Evolutionary conservation across 108 stramenopile species (phyloP), one percentile per base, ranked within the genome.

Genomic region (Epithemia pelagica): DNA sequence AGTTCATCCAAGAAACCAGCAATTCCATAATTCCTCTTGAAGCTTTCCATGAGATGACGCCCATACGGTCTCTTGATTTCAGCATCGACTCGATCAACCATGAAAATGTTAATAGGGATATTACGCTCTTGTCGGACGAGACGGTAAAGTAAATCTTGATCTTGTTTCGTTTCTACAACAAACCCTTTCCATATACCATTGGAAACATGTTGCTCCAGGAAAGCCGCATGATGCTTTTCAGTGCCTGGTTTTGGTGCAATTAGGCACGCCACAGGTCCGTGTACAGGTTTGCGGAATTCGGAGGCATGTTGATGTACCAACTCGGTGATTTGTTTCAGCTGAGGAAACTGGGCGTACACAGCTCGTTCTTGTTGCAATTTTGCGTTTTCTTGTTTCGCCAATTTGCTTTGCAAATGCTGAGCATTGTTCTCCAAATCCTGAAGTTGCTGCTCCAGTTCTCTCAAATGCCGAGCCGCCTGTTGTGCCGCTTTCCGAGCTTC

Each of bases 1-100:
- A 75, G 71, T 69, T 96, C 85, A 67, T 94, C 92, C 37, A 96
- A 62, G 74, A 89, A 94, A 5, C 83, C 86, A n/a, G 65, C 23
- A 53, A 94, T 76, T 7, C 89, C 90, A 69, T 91, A 80, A 5
- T 90, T 71, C 37, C 54, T 67, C 70, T 85, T 81, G 33, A 94
- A 59, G 1, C 70, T 63, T 10, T 74, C 57, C 83, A 87, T 83
- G 56, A 77, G 83, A 22, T 78, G 72, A 2, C 78, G 75, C 2
- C 83, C 84, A 74, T 87, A 89, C 61, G 77, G 65, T 30, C 88
- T 75, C 3, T 59, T 54, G 1, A 54, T 54, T 5, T 30, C 51
- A 19, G 62, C 61, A 30, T 71, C 53, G 27, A 3, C 30, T 55
- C 54, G 65, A 52, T 75, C 71, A 2, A 46, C 37, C 46, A 82